Evolutionary conservation across 2,329 filamentous ascomycete genomes (phyloP).

Genomic region (Botrytis fabae): DNA sequence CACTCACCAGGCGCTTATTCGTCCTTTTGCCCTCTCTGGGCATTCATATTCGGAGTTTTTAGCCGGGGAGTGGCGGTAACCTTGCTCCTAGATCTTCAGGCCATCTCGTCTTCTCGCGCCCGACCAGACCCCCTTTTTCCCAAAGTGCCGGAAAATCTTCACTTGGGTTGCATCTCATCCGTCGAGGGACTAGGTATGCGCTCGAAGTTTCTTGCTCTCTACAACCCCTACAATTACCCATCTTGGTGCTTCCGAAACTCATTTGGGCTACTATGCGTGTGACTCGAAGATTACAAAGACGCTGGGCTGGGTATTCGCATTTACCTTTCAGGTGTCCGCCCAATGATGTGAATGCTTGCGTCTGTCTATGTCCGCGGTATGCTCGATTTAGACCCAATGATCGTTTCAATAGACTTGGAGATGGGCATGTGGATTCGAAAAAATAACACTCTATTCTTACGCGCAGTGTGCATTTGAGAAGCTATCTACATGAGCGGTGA

Average conservation of each 20-base stretch:
- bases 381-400: not conserved
- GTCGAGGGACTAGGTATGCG: not conserved
- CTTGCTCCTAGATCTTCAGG: not conserved
- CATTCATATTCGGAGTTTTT: not conserved
- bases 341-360: not conserved
- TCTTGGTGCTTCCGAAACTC: conserved; percentile 4
- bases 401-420: not conserved
- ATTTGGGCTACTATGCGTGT: conserved; percentile 4
- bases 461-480: not conserved
- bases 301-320: not conserved
- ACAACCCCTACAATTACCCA: not conserved
- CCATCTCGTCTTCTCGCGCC: not conserved
- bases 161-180: not conserved
- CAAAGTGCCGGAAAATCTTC: not conserved
- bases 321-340: not conserved
- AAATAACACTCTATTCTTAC: not conserved
- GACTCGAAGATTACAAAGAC: conserved; percentile 1
- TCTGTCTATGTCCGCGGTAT: not conserved
- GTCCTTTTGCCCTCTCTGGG: not conserved
- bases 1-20: not conserved
- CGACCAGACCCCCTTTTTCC: not conserved
- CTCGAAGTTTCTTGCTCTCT: not conserved
- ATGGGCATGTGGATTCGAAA: not conserved
- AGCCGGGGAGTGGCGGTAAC: not conserved
- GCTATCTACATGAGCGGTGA: not conserved